Evolutionary conservation across 768 basidiomycete species (phyloP), one percentile per base, ranked within the genome.

Genomic region (Leucocoprinus birnbaumii): DNA sequence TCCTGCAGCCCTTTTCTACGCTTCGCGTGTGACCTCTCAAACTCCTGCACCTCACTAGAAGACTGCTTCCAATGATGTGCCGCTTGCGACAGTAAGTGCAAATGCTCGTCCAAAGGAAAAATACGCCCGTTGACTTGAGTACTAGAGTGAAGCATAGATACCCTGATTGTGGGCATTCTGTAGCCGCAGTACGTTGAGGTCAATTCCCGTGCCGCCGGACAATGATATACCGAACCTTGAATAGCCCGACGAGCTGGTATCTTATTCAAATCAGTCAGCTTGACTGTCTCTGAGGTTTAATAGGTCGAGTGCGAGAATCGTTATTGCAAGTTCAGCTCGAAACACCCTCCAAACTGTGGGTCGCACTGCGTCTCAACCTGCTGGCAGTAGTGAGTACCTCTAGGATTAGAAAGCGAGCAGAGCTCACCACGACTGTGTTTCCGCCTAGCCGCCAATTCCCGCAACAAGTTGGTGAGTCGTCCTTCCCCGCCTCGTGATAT

Each of bases 301-400:
- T 56, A 89, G 87, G 79, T 87, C 51, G 76, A 78, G 60, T 90
- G 88, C 69, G 82, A 80, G 48, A 75, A 85, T 64, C 73, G 72
- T 31, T 74, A 67, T 63, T 91, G 88, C 80, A 88, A 78, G 67
- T 90, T 90, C 73, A 89, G 88, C 61, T 71, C 78, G 9, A 68
- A 68, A 16, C 88, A 90, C 68, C 84, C 84, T 26, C 60, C 50
- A 24, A 71, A 82, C 55, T 90, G 88, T 62, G 76, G 78, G 4
- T 79, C 83, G 22, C 68, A 74, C 25, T 90, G 88, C 69, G 72
- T 65, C 26, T 72, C 65, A 22, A 83, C 83, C 22, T 89, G 88
- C 65, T 89, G 88, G 88, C 86, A 88, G 69, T 87, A 87, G 88
- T 90, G 67, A 72, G 87, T 68, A 48, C 27, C 13, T n/a, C 13